phyloP scores from a whole-genome alignment of 1,139 yeast genomes.

The Taphrina betulina region DNA sequence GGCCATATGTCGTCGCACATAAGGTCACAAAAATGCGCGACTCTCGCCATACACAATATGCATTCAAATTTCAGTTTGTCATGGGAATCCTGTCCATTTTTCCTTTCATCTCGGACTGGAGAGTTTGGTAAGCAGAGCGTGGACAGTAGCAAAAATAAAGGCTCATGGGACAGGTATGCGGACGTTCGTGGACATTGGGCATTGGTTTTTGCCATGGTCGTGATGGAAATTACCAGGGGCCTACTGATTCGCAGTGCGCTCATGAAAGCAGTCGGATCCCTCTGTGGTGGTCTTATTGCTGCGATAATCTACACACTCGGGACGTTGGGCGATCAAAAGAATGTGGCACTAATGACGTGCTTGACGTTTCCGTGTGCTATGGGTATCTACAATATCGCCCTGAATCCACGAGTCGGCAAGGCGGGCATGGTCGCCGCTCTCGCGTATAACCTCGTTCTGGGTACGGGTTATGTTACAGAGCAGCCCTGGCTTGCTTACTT shows the following conservation, averaged over 20 bases:
- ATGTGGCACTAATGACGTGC: neutral
- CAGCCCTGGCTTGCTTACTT: slow-evolving; percentile 7
- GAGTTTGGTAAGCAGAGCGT: too few species aligned
- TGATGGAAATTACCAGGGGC: slow-evolving; percentile 12
- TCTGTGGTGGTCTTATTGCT: slow-evolving; percentile 10
- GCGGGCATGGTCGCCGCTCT: slow-evolving; percentile 17
- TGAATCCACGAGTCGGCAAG: slow-evolving; percentile 11
- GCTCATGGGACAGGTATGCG: too few species aligned
- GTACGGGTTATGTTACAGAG: neutral
- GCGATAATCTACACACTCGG: neutral
- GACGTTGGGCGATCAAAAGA: neutral
- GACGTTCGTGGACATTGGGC: slow-evolving; percentile 24
- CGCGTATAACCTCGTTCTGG: slow-evolving; percentile 14
- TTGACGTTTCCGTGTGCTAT: slow-evolving; percentile 2
- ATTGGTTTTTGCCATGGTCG: slow-evolving; percentile 15
- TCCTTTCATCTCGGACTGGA: slow-evolving; percentile 11
- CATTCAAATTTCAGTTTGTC: slow-evolving; percentile 10
- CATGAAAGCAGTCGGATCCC: slow-evolving; percentile 6
- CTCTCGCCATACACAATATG: slow-evolving; percentile 8
- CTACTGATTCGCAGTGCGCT: slow-evolving; percentile 3
- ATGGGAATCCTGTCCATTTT: slow-evolving; percentile 12
- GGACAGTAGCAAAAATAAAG: too few species aligned
- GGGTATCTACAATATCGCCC: slow-evolving; percentile 10
- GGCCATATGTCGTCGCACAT: slow-evolving; percentile 11
- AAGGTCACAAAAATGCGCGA: neutral